These are phyloP conservation scores for Solanum ahanhuiri DNA, from an alignment of 257 asterid genomes.

Conservation along the genomic window DNA sequence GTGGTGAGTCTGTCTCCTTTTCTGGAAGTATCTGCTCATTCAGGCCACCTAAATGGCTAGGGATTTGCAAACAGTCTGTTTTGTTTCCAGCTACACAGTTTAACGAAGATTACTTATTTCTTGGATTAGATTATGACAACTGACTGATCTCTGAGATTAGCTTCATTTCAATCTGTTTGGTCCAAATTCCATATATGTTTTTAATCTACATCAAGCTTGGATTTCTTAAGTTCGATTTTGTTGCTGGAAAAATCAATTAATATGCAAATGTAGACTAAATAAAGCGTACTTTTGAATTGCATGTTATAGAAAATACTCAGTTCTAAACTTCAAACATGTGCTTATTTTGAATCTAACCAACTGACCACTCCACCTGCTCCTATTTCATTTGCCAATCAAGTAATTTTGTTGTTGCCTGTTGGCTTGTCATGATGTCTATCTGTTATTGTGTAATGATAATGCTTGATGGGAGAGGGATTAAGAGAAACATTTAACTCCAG, in stretches of 20 bases:
- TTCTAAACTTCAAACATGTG: not conserved
- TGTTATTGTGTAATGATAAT: not conserved
- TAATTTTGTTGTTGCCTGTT: not conserved
- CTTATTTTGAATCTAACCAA: not conserved
- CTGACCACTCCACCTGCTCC: not conserved
- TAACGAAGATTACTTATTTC: not conserved
- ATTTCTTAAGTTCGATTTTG: not conserved
- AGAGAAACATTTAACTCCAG: not conserved
- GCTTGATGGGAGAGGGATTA: not conserved
- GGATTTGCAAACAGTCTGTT: not conserved
- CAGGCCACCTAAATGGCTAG: not conserved
- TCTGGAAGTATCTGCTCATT: not conserved
- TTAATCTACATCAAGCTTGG: not conserved
- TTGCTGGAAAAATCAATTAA: not conserved
- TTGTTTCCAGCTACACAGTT: not conserved
- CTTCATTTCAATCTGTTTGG: not conserved
- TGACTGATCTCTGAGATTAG: not conserved
- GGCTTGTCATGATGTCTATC: not conserved
- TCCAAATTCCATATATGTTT: not conserved
- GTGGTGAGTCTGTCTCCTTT: conserved; percentile 42
- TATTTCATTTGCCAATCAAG: not conserved
- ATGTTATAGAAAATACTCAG: not conserved
- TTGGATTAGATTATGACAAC: not conserved
- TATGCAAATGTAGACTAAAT: not conserved
- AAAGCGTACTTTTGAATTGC: not conserved